phyloP scores from a whole-genome alignment of 495 filamentous ascomycete species.

The Cryomyces antarcticus region DNA sequence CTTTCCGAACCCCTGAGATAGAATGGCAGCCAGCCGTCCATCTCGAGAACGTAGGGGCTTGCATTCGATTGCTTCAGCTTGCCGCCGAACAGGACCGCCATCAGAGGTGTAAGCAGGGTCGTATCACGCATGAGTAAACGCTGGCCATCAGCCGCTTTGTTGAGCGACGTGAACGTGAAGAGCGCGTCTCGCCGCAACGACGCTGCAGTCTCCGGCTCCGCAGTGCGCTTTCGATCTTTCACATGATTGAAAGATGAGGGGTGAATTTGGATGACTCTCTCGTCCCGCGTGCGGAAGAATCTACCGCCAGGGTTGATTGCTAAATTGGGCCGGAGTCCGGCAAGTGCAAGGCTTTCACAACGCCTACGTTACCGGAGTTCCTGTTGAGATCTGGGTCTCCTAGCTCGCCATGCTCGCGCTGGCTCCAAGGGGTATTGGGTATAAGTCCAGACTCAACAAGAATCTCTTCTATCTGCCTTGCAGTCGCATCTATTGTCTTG shows the following conservation, averaged over 20 bases:
- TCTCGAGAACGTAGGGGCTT: constrained; percentile 11
- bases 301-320: constrained; percentile 17
- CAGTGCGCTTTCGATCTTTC: constrained; percentile 1
- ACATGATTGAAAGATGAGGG: constrained; percentile 22
- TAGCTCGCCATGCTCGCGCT: constrained; percentile 16
- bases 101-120: constrained; percentile 24
- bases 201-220: not conserved
- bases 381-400: constrained; percentile 27
- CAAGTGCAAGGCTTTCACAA: constrained; percentile 31
- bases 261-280: constrained; percentile 24
- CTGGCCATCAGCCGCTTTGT: constrained; percentile 22
- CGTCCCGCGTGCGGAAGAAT: constrained; percentile 19
- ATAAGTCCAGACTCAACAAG: constrained; percentile 25
- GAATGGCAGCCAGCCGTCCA: constrained; percentile 31
- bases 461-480: constrained; percentile 24
- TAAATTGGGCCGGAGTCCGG: constrained; percentile 30
- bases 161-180: constrained; percentile 20
- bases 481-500: constrained; percentile 22
- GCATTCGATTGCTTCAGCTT: constrained; percentile 12
- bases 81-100: constrained; percentile 31
- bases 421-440: constrained; percentile 12
- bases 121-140: constrained; percentile 24
- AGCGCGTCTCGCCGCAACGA: constrained; percentile 10
- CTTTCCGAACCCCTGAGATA: constrained; percentile 4
- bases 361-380: constrained; percentile 24